Conservation (phyloP, 371 early-diverging fungal species). For the Mucor plumbeus region DNA sequence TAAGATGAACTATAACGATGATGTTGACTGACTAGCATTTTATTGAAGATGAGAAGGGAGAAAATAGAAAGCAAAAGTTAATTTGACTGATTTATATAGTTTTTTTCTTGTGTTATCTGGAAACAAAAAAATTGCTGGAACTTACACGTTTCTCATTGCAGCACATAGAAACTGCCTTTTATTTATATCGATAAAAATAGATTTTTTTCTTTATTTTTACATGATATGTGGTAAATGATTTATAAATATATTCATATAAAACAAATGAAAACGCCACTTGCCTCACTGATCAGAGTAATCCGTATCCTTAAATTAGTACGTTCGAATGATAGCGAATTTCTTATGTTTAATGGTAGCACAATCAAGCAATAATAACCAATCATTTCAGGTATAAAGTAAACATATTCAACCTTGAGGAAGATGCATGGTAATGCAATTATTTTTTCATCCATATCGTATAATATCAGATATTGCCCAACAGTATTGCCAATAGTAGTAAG, state of each 20-base stretch:
- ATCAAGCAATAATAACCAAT: not conserved
- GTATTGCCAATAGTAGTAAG: too few relatives aligned
- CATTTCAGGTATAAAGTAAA: not conserved
- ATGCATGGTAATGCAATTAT: not conserved
- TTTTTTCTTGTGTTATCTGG: conserved; percentile 10
- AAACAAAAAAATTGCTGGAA: conserved; percentile 16
- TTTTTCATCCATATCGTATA: not conserved
- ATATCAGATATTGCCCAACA: too few relatives aligned
- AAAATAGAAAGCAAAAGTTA: not conserved
- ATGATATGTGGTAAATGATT: not conserved
- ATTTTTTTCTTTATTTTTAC: not conserved
- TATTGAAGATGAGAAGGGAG: not conserved
- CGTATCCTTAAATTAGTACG: too few relatives aligned
- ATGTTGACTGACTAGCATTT: conserved; percentile 1
- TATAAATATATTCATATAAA: not conserved
- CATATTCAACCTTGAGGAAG: not conserved
- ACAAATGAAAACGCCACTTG: not conserved
- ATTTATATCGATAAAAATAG: not conserved
- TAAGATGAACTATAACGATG: conserved; percentile 10
- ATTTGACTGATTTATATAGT: not conserved
- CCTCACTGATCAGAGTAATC: too few relatives aligned
- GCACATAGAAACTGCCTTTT: not conserved
- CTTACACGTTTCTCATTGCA: conserved; percentile 10
- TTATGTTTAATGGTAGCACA: not conserved
- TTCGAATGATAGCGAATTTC: not conserved